Evolutionary conservation across 1,284 basidiomycete genomes (phyloP), one percentile per base, ranked within the genome.

Genomic region (Tetrapyrgos nigripes): DNA sequence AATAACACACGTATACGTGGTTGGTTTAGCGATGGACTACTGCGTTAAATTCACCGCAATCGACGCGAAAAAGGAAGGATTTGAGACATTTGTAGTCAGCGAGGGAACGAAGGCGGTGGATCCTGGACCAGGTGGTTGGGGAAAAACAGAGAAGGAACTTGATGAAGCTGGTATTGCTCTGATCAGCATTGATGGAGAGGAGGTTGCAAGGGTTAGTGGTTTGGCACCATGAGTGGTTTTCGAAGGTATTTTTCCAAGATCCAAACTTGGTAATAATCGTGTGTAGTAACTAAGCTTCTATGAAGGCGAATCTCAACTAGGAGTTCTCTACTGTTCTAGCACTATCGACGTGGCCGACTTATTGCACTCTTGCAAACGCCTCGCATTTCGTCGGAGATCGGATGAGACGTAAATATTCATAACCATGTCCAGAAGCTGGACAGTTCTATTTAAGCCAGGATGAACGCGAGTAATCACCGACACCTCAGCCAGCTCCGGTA

Each of bases 1-100:
- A 3, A 74, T 86, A 3, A 69, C 71, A 26, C 73, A 75, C 50
- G 76, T 88, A 9, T 80, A 84, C 35, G 75, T 88, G 4, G 78
- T 76, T 1, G 87, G 87, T 3, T 73, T 90, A 19, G 87, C 87
- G 44, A 82, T 83, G 17, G 87, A 89, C 67, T 88, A 82, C 64
- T 89, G 87, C 65, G 82, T 85, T 17, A 66, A 70, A 28, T 68
- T 64, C 13, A 79, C 77, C 3, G 81, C 80, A 28, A 66, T 80
- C 44, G 81, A 83, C 56, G 75, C 78, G 4, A 70, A 66, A 62
- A 76, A 77, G 63, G 76, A 77, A 35, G 78, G 78, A 13, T 79
- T 79, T 64, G 63, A 65, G 47, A 76, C 77, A n/a, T 68, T 69
- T 44, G 70, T 82, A 6, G 65, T 77, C 19, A 68, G 68, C 53